These are phyloP conservation scores for Mrakia frigida DNA, from an alignment of 768 basidiomycete species.

Conservation along the genomic window DNA sequence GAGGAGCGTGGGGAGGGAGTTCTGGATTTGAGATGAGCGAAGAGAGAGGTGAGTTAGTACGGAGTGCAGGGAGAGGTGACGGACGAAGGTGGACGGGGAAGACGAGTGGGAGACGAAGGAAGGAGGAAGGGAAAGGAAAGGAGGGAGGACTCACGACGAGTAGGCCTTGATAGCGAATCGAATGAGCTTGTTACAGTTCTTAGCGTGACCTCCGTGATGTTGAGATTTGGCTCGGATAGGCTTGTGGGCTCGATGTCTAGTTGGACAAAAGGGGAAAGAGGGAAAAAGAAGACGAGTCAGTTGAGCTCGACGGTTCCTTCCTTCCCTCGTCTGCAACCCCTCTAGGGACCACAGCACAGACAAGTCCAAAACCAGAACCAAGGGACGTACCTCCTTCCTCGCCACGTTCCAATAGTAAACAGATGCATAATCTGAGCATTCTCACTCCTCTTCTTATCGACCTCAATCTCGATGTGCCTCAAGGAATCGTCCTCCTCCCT, in stretches of 20 bases:
- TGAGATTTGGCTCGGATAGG: neutral
- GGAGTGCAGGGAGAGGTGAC: neutral
- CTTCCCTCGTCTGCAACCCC: no score
- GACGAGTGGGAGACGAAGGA: neutral
- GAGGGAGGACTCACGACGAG: neutral
- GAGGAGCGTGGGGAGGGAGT: neutral
- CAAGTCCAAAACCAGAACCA: neutral
- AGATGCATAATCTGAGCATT: conserved; percentile 90
- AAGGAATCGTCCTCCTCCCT: conserved; percentile 54
- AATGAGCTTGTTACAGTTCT: neutral
- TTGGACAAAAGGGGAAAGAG: no score
- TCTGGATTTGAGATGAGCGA: neutral
- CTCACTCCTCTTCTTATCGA: conserved; percentile 72
- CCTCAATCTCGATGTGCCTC: conserved; percentile 73
- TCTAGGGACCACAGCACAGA: neutral
- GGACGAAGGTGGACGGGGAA: neutral
- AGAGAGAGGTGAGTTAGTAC: neutral
- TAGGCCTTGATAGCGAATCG: neutral
- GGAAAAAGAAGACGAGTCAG: neutral
- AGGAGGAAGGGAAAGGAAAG: neutral
- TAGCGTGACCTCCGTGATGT: neutral
- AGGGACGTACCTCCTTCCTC: conserved; percentile 60
- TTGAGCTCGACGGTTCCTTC: neutral
- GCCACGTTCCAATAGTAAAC: conserved; percentile 87
- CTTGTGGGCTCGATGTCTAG: neutral